Conservation (phyloP, 2,329 filamentous ascomycete genomes). For the Trichoderma sp. region DNA sequence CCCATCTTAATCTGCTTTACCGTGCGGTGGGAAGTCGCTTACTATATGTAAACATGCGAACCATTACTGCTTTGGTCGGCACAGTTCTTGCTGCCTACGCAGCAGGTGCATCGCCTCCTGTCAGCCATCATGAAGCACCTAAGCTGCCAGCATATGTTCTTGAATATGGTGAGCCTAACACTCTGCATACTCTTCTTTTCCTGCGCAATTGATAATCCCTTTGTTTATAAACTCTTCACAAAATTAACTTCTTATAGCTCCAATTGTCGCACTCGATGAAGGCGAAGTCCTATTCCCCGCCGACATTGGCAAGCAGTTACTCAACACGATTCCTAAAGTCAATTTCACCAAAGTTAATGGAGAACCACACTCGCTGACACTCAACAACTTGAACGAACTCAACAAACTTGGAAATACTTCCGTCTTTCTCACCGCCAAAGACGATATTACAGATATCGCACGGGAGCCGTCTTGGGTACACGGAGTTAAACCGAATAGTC, state of each 20-base stretch:
- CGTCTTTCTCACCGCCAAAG: not conserved
- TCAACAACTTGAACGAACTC: slow-evolving; percentile 1
- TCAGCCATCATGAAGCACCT: not conserved
- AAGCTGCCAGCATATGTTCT: not conserved
- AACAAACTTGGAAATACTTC: slow-evolving; percentile 5
- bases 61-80: not conserved
- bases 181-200: not conserved
- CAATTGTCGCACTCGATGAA: not conserved
- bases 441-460: not conserved
- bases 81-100: not conserved
- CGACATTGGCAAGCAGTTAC: not conserved
- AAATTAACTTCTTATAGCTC: not conserved
- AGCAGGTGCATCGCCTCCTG: not conserved
- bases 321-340: not conserved
- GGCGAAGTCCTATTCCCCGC: not conserved
- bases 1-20: too few relatives aligned
- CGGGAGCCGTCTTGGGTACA: not conserved
- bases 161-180: not conserved
- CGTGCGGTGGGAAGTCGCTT: too few relatives aligned
- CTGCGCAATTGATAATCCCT: not conserved
- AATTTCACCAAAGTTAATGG: not conserved
- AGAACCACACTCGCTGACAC: not conserved
- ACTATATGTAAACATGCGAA: not conserved
- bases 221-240: not conserved
- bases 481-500: not conserved